A percentile compares a stretch with the other conserved stretches of the same genome.
Evolutionary conservation across 2,329 filamentous ascomycete genomes (phyloP).

Genomic region (Raffaelea ambrosiae): DNA sequence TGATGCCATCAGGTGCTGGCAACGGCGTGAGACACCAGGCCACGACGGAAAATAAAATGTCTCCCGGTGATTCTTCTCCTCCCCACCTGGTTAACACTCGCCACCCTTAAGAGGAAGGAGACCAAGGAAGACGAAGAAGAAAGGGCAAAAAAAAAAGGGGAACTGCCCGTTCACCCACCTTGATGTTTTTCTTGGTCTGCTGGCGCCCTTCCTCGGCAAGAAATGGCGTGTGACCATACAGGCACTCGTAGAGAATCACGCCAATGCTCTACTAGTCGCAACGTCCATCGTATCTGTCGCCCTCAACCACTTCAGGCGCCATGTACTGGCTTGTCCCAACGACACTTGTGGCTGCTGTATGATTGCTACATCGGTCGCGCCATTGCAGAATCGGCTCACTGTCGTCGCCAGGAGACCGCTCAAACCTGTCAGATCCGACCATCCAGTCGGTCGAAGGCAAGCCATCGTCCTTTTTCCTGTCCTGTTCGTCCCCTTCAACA

Average conservation of each 20-base stretch:
- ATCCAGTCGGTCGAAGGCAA: slow-evolving; percentile 4
- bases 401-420: slow-evolving; percentile 20
- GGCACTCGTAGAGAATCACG: slow-evolving; percentile 87
- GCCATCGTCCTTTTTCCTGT: slow-evolving; percentile 32
- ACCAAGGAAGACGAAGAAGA: background rate
- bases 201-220: slow-evolving; percentile 68
- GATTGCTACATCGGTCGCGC: slow-evolving; percentile 60
- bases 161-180: too few relatives aligned
- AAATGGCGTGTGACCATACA: slow-evolving; percentile 89
- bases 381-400: slow-evolving; percentile 54
- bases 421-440: slow-evolving; percentile 26
- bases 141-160: too few relatives aligned
- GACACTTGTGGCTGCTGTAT: slow-evolving; percentile 70
- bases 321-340: slow-evolving; percentile 98
- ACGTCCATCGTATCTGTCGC: slow-evolving; percentile 77
- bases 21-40: slow-evolving; percentile 57
- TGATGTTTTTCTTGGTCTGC: slow-evolving; percentile 77
- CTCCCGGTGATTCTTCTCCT: slow-evolving; percentile 64
- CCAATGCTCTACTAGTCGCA: slow-evolving; percentile 98
- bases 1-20: slow-evolving; percentile 66
- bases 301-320: slow-evolving; percentile 86
- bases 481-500: slow-evolving; percentile 65
- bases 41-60: slow-evolving; percentile 64
- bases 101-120: too few relatives aligned
- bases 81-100: too few relatives aligned